A percentile compares a stretch with the other conserved stretches of the same genome.
Conservation (phyloP, 2,329 filamentous ascomycete genomes). For the Elsinoe fawcettii region DNA sequence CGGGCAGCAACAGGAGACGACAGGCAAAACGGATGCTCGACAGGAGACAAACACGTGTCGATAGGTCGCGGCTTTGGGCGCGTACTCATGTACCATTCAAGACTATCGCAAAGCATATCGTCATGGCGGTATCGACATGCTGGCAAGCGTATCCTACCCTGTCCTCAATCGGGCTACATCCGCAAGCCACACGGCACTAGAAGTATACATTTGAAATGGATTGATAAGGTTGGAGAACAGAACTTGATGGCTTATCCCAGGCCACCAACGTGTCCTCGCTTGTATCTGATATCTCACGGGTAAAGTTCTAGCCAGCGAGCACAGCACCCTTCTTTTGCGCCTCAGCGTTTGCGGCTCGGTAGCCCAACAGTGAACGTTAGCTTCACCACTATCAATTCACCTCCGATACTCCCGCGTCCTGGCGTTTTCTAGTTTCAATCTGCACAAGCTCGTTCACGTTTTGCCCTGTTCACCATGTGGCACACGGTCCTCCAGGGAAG, state of each 20-base stretch:
- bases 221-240: slow-evolving; percentile 8
- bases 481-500: not conserved
- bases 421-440: slow-evolving; percentile 11
- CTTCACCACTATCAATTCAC: slow-evolving; percentile 14
- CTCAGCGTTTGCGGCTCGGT: slow-evolving; percentile 11
- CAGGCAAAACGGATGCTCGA: not conserved
- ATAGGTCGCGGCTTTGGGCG: not conserved
- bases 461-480: slow-evolving; percentile 9
- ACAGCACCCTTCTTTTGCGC: not conserved
- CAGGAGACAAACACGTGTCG: slow-evolving; percentile 3
- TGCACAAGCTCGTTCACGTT: slow-evolving; percentile 4
- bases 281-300: not conserved
- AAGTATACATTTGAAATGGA: not conserved
- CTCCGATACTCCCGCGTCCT: slow-evolving; percentile 12
- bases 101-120: not conserved
- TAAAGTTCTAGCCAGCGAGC: slow-evolving; percentile 1
- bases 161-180: not conserved
- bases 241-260: slow-evolving; percentile 5
- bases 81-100: not conserved
- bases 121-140: not conserved
- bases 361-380: slow-evolving; percentile 11
- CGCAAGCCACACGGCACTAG: slow-evolving; percentile 9
- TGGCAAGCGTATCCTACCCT: not conserved
- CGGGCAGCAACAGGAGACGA: slow-evolving; percentile 5
- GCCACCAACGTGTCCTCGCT: slow-evolving; percentile 3